phyloP scores from a whole-genome alignment of 73 alveolate genomes.

The Blepharisma stoltei region DNA sequence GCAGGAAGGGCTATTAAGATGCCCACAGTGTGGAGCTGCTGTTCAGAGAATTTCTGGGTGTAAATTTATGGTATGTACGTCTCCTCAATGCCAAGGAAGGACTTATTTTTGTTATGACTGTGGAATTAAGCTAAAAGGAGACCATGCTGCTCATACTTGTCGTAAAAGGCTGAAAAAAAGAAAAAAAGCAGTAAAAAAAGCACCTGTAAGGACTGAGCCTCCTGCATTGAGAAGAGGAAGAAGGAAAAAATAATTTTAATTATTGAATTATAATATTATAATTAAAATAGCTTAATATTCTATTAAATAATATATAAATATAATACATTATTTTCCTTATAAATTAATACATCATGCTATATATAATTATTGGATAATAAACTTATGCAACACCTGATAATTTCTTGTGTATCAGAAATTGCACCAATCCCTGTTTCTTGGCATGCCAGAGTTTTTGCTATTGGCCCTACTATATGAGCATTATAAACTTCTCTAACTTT shows the following conservation, averaged over 20 bases:
- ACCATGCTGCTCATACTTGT: slow-evolving; percentile 23
- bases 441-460: slow-evolving; percentile 56
- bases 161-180: background rate
- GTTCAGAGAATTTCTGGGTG: slow-evolving; percentile 22
- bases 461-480: slow-evolving; percentile 43
- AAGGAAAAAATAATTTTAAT: no score
- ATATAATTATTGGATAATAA: no score
- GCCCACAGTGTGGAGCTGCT: slow-evolving; percentile 33
- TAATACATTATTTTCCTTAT: no score
- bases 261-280: no score
- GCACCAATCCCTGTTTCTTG: slow-evolving; percentile 78
- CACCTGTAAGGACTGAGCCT: no score
- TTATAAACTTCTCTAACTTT: slow-evolving; percentile 30
- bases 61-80: slow-evolving; percentile 23
- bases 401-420: slow-evolving; percentile 41
- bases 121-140: slow-evolving; percentile 2
- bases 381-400: no score
- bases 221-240: no score
- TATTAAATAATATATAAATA: no score
- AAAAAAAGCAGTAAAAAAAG: no score
- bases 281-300: no score
- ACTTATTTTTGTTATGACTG: slow-evolving; percentile 32
- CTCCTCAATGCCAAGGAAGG: slow-evolving; percentile 1
- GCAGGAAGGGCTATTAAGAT: slow-evolving; percentile 19
- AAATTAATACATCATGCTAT: no score